Percentiles rank a stretch among this genome's conserved stretches.
These are phyloP conservation scores for Haplographium delicatum DNA, from an alignment of 495 filamentous ascomycete genomes.

Conservation along the genomic window DNA sequence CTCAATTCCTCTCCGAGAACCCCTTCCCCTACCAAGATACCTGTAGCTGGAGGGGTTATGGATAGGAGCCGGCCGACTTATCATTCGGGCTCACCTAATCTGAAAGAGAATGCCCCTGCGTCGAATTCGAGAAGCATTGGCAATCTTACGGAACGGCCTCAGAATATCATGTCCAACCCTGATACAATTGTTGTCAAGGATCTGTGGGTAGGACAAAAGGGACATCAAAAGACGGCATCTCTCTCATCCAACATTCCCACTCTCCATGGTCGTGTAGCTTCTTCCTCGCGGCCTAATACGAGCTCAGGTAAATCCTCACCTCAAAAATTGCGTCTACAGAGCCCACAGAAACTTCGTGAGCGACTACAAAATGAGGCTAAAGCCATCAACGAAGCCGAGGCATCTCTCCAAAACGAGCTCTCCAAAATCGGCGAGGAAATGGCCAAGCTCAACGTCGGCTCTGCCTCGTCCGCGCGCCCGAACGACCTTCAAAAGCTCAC, in stretches of 20 bases:
- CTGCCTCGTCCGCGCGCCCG: constrained; percentile 1
- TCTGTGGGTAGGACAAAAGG: constrained; percentile 13
- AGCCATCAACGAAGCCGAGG: constrained; percentile 61
- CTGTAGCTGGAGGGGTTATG: constrained; percentile 19
- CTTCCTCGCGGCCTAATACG: constrained; percentile 24
- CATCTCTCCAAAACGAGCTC: constrained; percentile 68
- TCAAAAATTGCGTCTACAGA: constrained; percentile 75
- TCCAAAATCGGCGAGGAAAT: constrained; percentile 80
- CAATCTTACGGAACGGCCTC: constrained; percentile 19
- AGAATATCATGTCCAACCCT: constrained; percentile 23
- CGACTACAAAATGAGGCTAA: constrained; percentile 77
- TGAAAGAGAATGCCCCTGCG: constrained; percentile 21
- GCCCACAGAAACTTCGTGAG: constrained; percentile 87
- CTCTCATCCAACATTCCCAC: constrained; percentile 28
- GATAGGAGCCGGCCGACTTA: constrained; percentile 10
- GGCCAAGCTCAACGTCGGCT: constrained; percentile 48
- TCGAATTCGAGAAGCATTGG: constrained; percentile 17
- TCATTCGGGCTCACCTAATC: constrained; percentile 19
- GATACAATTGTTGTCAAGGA: constrained; percentile 17
- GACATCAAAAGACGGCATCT: constrained; percentile 17
- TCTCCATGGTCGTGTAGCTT: constrained; percentile 18
- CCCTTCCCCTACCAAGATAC: constrained; percentile 27
- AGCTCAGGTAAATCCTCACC: constrained; percentile 33
- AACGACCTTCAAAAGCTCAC: constrained; percentile 44
- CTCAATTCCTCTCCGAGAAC: constrained; percentile 26